phyloP scores from a whole-genome alignment of 73 alveolate species.

The Blepharisma japonicum region DNA sequence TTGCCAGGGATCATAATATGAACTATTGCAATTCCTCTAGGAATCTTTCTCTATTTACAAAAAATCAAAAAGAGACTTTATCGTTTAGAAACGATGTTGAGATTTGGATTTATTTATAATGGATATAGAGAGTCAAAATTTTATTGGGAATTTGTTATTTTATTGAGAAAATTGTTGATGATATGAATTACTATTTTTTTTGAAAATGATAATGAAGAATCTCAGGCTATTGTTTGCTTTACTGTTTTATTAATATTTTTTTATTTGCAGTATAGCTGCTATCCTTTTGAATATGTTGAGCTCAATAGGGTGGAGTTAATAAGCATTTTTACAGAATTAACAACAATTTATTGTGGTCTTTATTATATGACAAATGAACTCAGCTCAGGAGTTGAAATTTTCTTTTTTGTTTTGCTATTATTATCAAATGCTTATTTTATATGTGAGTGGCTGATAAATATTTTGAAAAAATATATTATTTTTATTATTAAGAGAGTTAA shows the following conservation, averaged over 20 bases:
- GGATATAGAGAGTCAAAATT: background rate
- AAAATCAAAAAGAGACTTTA: background rate
- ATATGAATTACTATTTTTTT: background rate
- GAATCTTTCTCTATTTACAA: background rate
- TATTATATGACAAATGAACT: conserved; percentile 25
- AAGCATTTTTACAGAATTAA: conserved; percentile 21
- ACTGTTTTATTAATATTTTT: background rate
- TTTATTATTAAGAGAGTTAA: too few species aligned
- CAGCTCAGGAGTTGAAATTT: background rate
- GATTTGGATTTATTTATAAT: background rate
- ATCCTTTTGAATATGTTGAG: background rate
- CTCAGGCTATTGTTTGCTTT: background rate
- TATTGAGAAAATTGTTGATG: background rate
- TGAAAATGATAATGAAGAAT: too few species aligned
- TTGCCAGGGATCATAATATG: background rate
- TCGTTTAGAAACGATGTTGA: background rate
- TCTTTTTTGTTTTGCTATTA: background rate
- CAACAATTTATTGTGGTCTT: conserved; percentile 60
- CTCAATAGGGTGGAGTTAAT: background rate
- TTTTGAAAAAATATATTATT: too few species aligned
- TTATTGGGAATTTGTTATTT: conserved; percentile 19
- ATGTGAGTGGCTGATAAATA: too few species aligned
- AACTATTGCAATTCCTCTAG: background rate
- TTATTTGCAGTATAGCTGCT: background rate
- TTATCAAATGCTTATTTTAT: background rate